Evolutionary conservation across 352 stramenopile species (phyloP).

Genomic region (Globisporangium carolinianum): DNA sequence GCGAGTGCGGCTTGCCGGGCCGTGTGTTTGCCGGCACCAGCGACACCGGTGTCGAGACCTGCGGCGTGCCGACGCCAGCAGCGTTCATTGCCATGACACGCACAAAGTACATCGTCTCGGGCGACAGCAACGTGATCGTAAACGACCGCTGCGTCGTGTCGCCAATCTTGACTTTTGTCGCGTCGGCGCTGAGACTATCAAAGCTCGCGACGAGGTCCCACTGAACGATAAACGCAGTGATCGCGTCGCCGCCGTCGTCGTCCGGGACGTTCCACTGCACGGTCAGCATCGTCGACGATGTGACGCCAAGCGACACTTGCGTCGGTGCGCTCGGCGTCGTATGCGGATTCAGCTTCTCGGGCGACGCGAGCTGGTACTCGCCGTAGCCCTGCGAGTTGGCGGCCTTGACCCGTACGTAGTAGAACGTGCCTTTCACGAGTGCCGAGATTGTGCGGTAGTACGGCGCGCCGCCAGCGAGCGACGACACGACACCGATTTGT

Average conservation of each 20-base stretch:
- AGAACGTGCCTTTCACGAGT: slow-evolving; percentile 56
- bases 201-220: slow-evolving; percentile 90
- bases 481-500: slow-evolving; percentile 26
- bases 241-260: slow-evolving; percentile 85
- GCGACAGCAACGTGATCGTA: slow-evolving; percentile 76
- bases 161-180: slow-evolving; percentile 50
- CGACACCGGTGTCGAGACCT: slow-evolving; percentile 42
- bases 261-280: slow-evolving; percentile 77
- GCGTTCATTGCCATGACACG: slow-evolving; percentile 81
- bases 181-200: slow-evolving; percentile 61
- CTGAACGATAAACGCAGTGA: slow-evolving; percentile 89
- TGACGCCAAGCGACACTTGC: slow-evolving; percentile 68
- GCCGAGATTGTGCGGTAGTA: slow-evolving; percentile 51
- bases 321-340: slow-evolving; percentile 84
- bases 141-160: slow-evolving; percentile 64
- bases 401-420: slow-evolving; percentile 70
- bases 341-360: slow-evolving; percentile 88
- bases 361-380: slow-evolving; percentile 81
- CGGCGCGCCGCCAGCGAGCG: slow-evolving; percentile 52
- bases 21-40: slow-evolving; percentile 45
- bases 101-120: slow-evolving; percentile 83
- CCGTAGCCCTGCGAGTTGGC: slow-evolving; percentile 70
- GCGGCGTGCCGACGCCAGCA: slow-evolving; percentile 41
- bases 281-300: slow-evolving; percentile 88
- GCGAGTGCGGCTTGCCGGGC: slow-evolving; percentile 60